Evolutionary conservation across 2,329 filamentous ascomycete genomes (phyloP).

Genomic region (Zasmidium angulare): DNA sequence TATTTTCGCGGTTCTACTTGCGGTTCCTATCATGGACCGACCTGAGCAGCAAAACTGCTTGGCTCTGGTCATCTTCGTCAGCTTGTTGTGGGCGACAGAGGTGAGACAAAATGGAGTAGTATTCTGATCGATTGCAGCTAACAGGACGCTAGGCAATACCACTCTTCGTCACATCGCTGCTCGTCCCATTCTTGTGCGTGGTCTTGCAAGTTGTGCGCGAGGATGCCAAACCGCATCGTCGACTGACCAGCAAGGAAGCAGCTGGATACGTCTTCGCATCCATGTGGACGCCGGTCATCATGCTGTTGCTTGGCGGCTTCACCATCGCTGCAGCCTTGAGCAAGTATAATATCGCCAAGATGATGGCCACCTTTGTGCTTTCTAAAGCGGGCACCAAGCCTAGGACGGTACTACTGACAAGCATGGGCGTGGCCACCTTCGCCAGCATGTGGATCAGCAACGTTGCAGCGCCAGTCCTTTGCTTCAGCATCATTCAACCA

Average conservation of each 20-base stretch:
- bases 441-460: slow-evolving; percentile 99
- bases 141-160: slow-evolving; percentile 72
- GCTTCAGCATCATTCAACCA: slow-evolving; percentile 96
- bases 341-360: slow-evolving; percentile 97
- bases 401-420: slow-evolving; percentile 85
- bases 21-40: slow-evolving; percentile 77
- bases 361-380: slow-evolving; percentile 91
- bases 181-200: slow-evolving; percentile 91
- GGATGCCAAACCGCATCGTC: slow-evolving; percentile 66
- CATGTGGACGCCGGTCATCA: slow-evolving; percentile 99
- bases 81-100: slow-evolving; percentile 94
- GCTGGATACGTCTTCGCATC: slow-evolving; percentile 83
- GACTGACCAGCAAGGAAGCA: slow-evolving; percentile 77
- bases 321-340: slow-evolving; percentile 92
- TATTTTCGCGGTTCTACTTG: slow-evolving; percentile 72
- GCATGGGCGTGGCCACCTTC: slow-evolving; percentile 98
- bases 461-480: slow-evolving; percentile 92
- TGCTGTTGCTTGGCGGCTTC: slow-evolving; percentile 94
- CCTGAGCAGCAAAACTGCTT: slow-evolving; percentile 95
- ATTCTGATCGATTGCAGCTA: slow-evolving; percentile 16
- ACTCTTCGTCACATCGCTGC: slow-evolving; percentile 90
- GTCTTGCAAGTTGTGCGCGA: slow-evolving; percentile 79
- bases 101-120: too few relatives aligned
- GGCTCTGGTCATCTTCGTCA: slow-evolving; percentile 90
- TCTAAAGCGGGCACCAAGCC: slow-evolving; percentile 95